These are phyloP conservation scores for Phytophthora palmivora DNA, from an alignment of 352 stramenopile species.

Conservation along the genomic window DNA sequence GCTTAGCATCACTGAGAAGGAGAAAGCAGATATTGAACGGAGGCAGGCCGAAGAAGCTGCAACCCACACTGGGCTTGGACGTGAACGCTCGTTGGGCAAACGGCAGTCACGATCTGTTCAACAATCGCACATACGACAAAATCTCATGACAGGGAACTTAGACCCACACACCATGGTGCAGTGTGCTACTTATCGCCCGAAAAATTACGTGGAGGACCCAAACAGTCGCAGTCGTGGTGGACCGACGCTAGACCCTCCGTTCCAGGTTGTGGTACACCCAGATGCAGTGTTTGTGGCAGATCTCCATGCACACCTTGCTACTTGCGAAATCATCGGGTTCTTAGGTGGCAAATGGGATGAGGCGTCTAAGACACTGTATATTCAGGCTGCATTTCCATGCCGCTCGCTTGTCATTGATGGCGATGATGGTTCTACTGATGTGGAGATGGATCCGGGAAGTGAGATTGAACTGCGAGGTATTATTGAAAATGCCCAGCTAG, in stretches of 20 bases:
- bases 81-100: constrained; percentile 49
- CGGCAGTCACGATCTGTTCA: constrained; percentile 74
- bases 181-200: constrained; percentile 70
- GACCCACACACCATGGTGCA: constrained; percentile 90
- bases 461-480: constrained; percentile 93
- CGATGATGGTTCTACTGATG: constrained; percentile 92
- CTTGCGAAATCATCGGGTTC: constrained; percentile 95
- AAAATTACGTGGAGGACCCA: constrained; percentile 41
- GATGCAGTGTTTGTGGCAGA: constrained; percentile 93
- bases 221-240: constrained; percentile 57
- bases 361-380: constrained; percentile 84
- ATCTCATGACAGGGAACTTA: constrained; percentile 71
- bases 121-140: constrained; percentile 84
- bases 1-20: constrained; percentile 30
- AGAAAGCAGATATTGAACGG: constrained; percentile 21
- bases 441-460: constrained; percentile 95
- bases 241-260: constrained; percentile 73
- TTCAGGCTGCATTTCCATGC: constrained; percentile 95
- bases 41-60: constrained; percentile 31
- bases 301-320: constrained; percentile 93
- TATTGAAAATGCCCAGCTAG: constrained; percentile 88
- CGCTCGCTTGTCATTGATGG: constrained; percentile 89
- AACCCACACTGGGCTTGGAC: constrained; percentile 15
- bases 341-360: constrained; percentile 92
- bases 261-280: constrained; percentile 89